Percentiles rank a stretch among this genome's conserved stretches.
Conservation (phyloP, 805 yeast genomes). For the Jamesozyma piceae region DNA sequence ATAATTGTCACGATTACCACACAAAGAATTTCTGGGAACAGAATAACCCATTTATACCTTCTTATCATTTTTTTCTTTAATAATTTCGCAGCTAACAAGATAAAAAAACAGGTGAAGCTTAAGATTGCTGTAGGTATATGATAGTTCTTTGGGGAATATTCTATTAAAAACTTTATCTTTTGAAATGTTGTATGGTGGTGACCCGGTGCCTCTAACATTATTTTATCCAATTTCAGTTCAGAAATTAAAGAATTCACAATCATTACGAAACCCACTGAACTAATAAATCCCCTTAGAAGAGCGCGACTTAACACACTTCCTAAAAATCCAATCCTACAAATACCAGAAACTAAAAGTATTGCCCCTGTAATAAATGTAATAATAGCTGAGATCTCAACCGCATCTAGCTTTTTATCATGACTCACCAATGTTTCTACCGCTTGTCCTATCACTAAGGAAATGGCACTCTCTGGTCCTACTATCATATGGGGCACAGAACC, state of each 20-base stretch:
- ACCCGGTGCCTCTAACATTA: conserved; percentile 37
- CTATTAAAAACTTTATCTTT: conserved; percentile 49
- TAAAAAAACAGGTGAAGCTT: conserved; percentile 43
- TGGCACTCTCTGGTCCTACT: conserved; percentile 88
- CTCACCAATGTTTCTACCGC: conserved; percentile 49
- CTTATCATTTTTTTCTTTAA: conserved; percentile 33
- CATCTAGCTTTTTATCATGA: conserved; percentile 35
- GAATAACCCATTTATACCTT: conserved; percentile 39
- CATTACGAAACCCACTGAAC: conserved; percentile 81
- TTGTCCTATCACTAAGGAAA: conserved; percentile 75
- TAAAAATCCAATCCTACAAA: conserved; percentile 76
- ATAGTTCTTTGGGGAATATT: conserved; percentile 36
- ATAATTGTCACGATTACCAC: conserved; percentile 58
- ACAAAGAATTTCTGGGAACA: conserved; percentile 76
- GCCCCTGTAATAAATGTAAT: conserved; percentile 72
- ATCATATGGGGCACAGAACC: conserved; percentile 86
- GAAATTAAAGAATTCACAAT: conserved; percentile 64
- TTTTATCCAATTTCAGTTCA: conserved; percentile 54
- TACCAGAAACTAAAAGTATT: conserved; percentile 59
- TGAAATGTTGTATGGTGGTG: conserved; percentile 65
- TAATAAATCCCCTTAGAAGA: conserved; percentile 69
- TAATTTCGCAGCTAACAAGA: conserved; percentile 36
- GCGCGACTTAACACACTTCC: conserved; percentile 75
- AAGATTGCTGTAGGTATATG: conserved; percentile 56
- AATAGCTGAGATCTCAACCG: conserved; percentile 53